Base-by-base conservation (phyloP, 495 filamentous ascomycete genomes). In the Melanomma pulvis-pyrius region DNA sequence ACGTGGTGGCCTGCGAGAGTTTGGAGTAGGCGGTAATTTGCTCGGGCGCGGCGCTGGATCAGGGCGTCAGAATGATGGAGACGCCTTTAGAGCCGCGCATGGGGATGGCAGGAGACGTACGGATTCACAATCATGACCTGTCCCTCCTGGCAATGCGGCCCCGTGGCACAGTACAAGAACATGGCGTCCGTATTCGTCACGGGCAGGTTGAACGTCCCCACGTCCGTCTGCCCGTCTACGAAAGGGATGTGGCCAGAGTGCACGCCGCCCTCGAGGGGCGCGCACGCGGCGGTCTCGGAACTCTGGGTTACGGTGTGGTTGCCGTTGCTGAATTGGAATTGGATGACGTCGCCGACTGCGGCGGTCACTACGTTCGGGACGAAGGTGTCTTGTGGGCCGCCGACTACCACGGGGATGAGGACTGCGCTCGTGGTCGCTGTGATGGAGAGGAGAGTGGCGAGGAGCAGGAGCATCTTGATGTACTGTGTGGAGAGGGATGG, bases 311-410 rank as follows among this genome's bases (percentile, higher is more conserved):
- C 60, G 9, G 60, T 63, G 36, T 63, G 60, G 50, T 63, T 63
- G 29, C 60, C 60, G 25, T 63, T 63, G 30, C 30, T 46, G 50
- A 63, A 63, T 46, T 63, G 60, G 32, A 63, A 63, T 46, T 63
- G 60, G 29, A 63, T 34, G 8, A 63, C 36, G n/a, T 63, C 60
- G 24, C 60, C 60, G 7, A 63, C 60, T 12, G 60, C 60, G 2
- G 60, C 60, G 29, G 22, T 54, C 17, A 63, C 36, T 2, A 19
- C 17, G 28, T 63, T 63, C 2, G 60, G 60, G 32, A 28, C 22
- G 25, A 63, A 63, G 32, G 60, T 63, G 48, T 63, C 60, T 50
- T 63, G 60, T 21, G 60, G 60, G 41, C 60, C 60, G 25, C 60
- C 60, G n/a, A 63, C 60, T 4, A 63, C 60, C 15, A 63, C 60